Base-by-base conservation (phyloP, 495 filamentous ascomycete species). In the Chaetomium tenue region DNA sequence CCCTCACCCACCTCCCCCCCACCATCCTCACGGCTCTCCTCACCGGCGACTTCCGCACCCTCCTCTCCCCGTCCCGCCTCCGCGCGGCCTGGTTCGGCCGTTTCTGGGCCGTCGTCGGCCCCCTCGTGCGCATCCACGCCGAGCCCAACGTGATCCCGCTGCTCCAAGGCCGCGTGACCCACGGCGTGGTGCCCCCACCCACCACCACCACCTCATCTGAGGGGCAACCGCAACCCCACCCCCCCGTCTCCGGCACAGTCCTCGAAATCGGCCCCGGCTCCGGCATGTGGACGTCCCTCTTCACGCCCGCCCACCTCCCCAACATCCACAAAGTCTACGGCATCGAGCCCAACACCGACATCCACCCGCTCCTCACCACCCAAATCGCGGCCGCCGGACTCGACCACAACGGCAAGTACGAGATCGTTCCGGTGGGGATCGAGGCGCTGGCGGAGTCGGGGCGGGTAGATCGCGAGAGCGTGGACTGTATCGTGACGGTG, bases 401-500 rank as follows among this genome's bases (percentile, higher is more conserved):
- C n/a, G n/a, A n/a, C n/a, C n/a, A n/a, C n/a, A n/a, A n/a, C n/a
- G n/a, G 13, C 70, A 78, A n/a, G 28, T 93, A 92, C 74, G 80
- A 81, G 70, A 81, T 92, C 46, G 76, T 91, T 5, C 82, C 82
- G 5, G 81, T 84, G 7, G 86, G 87, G 6, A 84, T 86, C 18
- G 83, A 87, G 63, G 80, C 86, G 22, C 59, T 81, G 3, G 79
- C 59, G 0, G 20, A 20, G 20, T 61, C 59, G 5, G 77, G 80
- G 5, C 78, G 75, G 5, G 75, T 90, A 4, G 62, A 74, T 46
- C 73, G 68, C n/a, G 85, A 73, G 0, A 78, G 81, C 25, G 83
- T 91, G 30, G 89, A 93, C 68, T 87, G 84, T 44, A 84, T 92
- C 44, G 78, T 91, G 52, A 85, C 85, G 16, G 77, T 91, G 51